Evolutionary conservation across 1,284 basidiomycete species (phyloP).

Genomic region (Xanthoconium separans): DNA sequence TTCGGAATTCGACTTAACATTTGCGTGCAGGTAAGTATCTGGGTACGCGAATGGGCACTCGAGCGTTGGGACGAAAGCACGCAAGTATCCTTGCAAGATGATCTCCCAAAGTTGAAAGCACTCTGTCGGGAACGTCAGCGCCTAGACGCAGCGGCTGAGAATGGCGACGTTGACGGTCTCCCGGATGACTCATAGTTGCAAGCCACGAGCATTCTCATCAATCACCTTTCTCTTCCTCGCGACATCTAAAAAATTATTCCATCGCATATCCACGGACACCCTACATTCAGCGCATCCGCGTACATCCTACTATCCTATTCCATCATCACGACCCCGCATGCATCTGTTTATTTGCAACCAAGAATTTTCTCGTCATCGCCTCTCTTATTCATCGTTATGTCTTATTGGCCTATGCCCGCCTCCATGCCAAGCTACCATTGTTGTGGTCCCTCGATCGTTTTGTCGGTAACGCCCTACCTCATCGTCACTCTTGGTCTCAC

Average conservation of each 20-base stretch:
- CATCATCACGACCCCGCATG: conserved; percentile 22
- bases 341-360: conserved; percentile 36
- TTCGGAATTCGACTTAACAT: neutral
- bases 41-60: conserved; percentile 61
- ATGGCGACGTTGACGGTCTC: conserved; percentile 13
- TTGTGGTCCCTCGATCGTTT: conserved; percentile 14
- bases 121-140: conserved; percentile 41
- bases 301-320: conserved; percentile 26
- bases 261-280: conserved; percentile 32
- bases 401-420: conserved; percentile 14
- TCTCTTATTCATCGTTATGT: conserved; percentile 21
- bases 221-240: neutral
- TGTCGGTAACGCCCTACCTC: conserved; percentile 10
- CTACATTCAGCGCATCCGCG: conserved; percentile 22
- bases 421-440: conserved; percentile 7
- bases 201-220: neutral
- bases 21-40: conserved; percentile 52
- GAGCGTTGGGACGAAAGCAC: conserved; percentile 57
- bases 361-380: conserved; percentile 21
- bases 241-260: conserved; percentile 20
- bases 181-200: conserved; percentile 24
- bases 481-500: neutral
- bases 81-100: conserved; percentile 49
- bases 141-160: conserved; percentile 25
- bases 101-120: conserved; percentile 55